A percentile compares a stretch with the other conserved stretches of the same genome.
Evolutionary conservation across 2,329 filamentous ascomycete species (phyloP).

Genomic region (Stagonosporopsis cucurbitacearum): DNA sequence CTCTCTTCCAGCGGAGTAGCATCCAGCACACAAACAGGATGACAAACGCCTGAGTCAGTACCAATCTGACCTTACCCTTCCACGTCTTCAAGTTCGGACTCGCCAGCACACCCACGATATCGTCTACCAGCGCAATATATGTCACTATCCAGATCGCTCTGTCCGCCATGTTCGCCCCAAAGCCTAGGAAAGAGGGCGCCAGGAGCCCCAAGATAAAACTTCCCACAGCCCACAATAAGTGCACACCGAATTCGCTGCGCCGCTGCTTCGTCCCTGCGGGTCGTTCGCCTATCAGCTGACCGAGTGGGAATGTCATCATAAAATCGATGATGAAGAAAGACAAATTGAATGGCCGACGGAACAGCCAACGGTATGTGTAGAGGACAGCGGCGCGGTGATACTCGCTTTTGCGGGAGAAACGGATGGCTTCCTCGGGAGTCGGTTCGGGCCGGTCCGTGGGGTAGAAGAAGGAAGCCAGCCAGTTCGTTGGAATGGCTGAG

Average conservation of each 20-base stretch:
- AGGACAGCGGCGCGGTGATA: slow-evolving; percentile 24
- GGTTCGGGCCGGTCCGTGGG: slow-evolving; percentile 18
- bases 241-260: slow-evolving; percentile 22
- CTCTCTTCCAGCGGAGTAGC: slow-evolving; percentile 6
- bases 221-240: slow-evolving; percentile 13
- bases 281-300: slow-evolving; percentile 18
- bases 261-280: slow-evolving; percentile 18
- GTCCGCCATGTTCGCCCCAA: slow-evolving; percentile 10
- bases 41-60: slow-evolving; percentile 17
- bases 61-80: slow-evolving; percentile 17
- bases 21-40: slow-evolving; percentile 6
- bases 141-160: slow-evolving; percentile 18
- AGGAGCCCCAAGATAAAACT: slow-evolving; percentile 7
- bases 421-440: slow-evolving; percentile 15
- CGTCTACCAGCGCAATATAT: slow-evolving; percentile 30
- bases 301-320: slow-evolving; percentile 8
- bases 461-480: slow-evolving; percentile 21
- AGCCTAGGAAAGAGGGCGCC: slow-evolving; percentile 12
- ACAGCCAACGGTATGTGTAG: slow-evolving; percentile 24
- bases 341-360: slow-evolving; percentile 21
- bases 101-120: slow-evolving; percentile 23
- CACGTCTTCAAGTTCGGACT: slow-evolving; percentile 21
- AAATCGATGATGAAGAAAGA: slow-evolving; percentile 20
- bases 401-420: slow-evolving; percentile 25
- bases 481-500: slow-evolving; percentile 23